Evolutionary conservation across 2,329 filamentous ascomycete species (phyloP).

Genomic region (Pseudopyricularia javanii): DNA sequence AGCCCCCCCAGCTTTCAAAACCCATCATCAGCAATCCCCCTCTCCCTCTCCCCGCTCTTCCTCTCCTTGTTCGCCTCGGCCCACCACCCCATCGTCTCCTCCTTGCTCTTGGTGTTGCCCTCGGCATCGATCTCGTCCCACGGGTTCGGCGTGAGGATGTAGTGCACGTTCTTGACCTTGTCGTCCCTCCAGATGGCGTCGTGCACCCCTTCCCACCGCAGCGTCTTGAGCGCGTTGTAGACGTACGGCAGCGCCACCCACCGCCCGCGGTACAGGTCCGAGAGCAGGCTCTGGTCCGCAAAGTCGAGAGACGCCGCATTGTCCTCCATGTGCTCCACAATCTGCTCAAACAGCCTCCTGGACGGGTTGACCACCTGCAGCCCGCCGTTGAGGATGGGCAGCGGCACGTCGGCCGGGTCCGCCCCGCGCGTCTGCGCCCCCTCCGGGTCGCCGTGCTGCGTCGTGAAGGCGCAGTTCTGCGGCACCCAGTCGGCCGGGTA

Average conservation of each 20-base stretch:
- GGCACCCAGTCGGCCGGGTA: slow-evolving; percentile 62
- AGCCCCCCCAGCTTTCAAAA: slow-evolving; percentile 1
- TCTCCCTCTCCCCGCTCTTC: slow-evolving; percentile 7
- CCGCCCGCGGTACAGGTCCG: slow-evolving; percentile 38
- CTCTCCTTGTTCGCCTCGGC: slow-evolving; percentile 29
- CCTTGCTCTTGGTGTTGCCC: slow-evolving; percentile 29
- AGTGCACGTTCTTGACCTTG: slow-evolving; percentile 48
- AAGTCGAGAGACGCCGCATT: slow-evolving; percentile 37
- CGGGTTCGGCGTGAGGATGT: slow-evolving; percentile 46
- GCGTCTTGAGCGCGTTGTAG: slow-evolving; percentile 52
- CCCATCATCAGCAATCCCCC: slow-evolving; percentile 8
- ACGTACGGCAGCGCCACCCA: slow-evolving; percentile 48
- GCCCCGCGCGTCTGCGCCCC: slow-evolving; percentile 31
- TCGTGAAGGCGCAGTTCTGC: slow-evolving; percentile 45
- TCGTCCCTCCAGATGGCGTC: slow-evolving; percentile 43
- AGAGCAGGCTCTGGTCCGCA: slow-evolving; percentile 46
- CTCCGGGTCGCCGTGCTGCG: slow-evolving; percentile 22
- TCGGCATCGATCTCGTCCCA: slow-evolving; percentile 40
- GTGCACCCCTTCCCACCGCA: slow-evolving; percentile 37
- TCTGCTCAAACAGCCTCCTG: slow-evolving; percentile 31
- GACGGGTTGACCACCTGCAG: slow-evolving; percentile 45
- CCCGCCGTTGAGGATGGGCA: slow-evolving; percentile 43
- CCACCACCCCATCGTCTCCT: slow-evolving; percentile 46
- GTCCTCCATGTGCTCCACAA: slow-evolving; percentile 34
- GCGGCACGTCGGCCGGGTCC: slow-evolving; percentile 29